phyloP scores from a whole-genome alignment of 306 rosid species.

The Cucumis melo region DNA sequence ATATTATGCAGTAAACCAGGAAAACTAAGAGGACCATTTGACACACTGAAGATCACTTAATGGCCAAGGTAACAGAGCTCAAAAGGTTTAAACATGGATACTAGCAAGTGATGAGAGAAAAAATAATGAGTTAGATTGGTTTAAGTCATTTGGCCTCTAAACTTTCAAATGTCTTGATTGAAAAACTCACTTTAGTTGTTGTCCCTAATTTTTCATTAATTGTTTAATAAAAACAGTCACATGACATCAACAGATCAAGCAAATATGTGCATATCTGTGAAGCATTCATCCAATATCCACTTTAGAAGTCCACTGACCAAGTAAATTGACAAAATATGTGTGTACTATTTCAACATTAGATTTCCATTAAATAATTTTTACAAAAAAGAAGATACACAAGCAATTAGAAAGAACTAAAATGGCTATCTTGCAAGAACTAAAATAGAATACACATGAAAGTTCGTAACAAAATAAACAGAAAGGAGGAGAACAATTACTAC shows the following conservation, averaged over 20 bases:
- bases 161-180: no score
- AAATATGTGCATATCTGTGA: not conserved
- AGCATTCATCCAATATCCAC: not conserved
- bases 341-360: not conserved
- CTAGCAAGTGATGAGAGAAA: not conserved
- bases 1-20: not conserved
- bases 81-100: not conserved
- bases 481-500: not conserved
- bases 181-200: no score
- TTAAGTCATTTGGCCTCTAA: no score
- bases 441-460: not conserved
- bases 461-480: not conserved
- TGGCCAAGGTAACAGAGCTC: not conserved
- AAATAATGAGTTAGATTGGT: not conserved
- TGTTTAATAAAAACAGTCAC: not conserved
- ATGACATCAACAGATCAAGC: not conserved
- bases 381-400: not conserved
- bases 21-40: not conserved
- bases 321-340: not conserved
- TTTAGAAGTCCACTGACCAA: not conserved
- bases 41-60: not conserved
- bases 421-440: not conserved
- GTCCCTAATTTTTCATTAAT: not conserved
- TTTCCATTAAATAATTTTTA: not conserved
- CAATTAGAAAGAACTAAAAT: not conserved